These are phyloP conservation scores for Boletus austroedulis DNA, from an alignment of 1,284 basidiomycete genomes.

Conservation along the genomic window DNA sequence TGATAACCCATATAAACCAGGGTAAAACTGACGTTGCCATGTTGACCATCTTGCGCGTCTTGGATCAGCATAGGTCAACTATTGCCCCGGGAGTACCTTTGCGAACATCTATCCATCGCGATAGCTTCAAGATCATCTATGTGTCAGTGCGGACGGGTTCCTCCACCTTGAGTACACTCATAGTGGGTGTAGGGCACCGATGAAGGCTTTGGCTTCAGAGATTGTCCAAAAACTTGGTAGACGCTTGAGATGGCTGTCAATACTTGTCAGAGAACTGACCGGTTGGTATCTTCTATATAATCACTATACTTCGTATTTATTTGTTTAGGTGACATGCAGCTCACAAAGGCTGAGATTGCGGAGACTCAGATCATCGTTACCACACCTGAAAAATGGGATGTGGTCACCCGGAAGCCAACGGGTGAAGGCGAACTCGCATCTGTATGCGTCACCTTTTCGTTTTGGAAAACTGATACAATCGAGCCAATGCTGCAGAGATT, in stretches of 20 bases:
- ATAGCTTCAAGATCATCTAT: slow-evolving; percentile 95
- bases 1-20: slow-evolving; percentile 40
- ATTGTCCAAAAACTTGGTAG: slow-evolving; percentile 92
- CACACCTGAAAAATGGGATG: slow-evolving; percentile 99
- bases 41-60: slow-evolving; percentile 87
- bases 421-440: slow-evolving; percentile 95
- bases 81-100: slow-evolving; percentile 39
- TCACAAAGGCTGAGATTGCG: slow-evolving; percentile 91
- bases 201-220: slow-evolving; percentile 97
- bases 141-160: slow-evolving; percentile 57
- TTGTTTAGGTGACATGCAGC: slow-evolving; percentile 89
- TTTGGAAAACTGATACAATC: neutral
- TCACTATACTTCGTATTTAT: neutral
- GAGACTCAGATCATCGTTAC: slow-evolving; percentile 99
- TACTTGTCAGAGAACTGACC: slow-evolving; percentile 90
- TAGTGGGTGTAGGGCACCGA: slow-evolving; percentile 70
- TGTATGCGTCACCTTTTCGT: slow-evolving; percentile 44
- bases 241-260: slow-evolving; percentile 85
- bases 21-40: slow-evolving; percentile 99
- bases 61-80: slow-evolving; percentile 66
- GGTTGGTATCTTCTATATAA: slow-evolving; percentile 41
- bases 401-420: slow-evolving; percentile 95
- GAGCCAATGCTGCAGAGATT: slow-evolving; percentile 60
- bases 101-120: slow-evolving; percentile 57
- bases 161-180: neutral